These are phyloP conservation scores for Suillus subluteus DNA, from an alignment of 768 basidiomycete species.

Conservation along the genomic window DNA sequence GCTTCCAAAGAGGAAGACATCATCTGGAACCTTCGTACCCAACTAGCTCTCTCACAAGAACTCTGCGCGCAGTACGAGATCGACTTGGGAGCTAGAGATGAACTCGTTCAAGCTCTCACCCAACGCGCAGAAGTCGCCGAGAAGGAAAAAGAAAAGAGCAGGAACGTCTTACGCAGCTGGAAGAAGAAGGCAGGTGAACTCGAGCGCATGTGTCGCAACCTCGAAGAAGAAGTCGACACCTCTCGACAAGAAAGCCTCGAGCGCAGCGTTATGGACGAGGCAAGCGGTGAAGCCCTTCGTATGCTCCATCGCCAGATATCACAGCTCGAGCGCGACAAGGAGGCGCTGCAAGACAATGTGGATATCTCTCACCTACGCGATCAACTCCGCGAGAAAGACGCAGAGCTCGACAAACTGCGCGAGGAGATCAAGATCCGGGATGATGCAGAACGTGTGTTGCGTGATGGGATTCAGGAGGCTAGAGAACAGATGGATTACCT, in stretches of 20 bases:
- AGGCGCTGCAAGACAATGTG: conserved; percentile 38
- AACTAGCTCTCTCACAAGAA: conserved; percentile 75
- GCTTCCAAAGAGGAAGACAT: conserved; percentile 73
- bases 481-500: conserved; percentile 66
- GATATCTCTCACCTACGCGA: conserved; percentile 17
- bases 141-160: conserved; percentile 66
- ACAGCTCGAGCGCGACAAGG: conserved; percentile 69
- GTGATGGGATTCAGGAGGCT: conserved; percentile 55
- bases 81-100: conserved; percentile 74
- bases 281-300: conserved; percentile 77
- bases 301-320: conserved; percentile 81
- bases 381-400: conserved; percentile 36
- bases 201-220: conserved; percentile 62
- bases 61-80: conserved; percentile 76
- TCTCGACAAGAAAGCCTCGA: conserved; percentile 83
- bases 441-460: conserved; percentile 55
- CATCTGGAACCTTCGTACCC: conserved; percentile 74
- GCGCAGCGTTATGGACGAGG: conserved; percentile 82
- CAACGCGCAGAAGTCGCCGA: conserved; percentile 58
- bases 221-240: conserved; percentile 88
- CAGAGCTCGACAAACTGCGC: conserved; percentile 38
- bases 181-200: conserved; percentile 80
- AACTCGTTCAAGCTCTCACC: conserved; percentile 64
- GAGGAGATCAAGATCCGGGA: conserved; percentile 51
- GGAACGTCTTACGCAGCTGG: conserved; percentile 58